A percentile compares a stretch with the other conserved stretches of the same genome.
Evolutionary conservation across 2,329 filamentous ascomycete genomes (phyloP).

Genomic region (Cryphonectria carpinicola): DNA sequence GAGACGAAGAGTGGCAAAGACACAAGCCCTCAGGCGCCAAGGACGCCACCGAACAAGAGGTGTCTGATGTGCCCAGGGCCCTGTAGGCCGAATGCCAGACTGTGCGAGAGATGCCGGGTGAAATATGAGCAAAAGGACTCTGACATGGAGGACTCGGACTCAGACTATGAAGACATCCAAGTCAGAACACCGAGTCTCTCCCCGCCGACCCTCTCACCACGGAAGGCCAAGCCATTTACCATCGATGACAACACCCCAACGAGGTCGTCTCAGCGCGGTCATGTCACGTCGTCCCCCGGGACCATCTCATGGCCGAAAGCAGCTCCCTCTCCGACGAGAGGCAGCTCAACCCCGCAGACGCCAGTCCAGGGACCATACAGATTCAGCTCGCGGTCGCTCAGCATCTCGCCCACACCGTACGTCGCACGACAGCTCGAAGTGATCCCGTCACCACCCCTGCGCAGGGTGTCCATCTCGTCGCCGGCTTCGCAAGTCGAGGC

Average conservation of each 20-base stretch:
- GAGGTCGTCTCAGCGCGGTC: neutral
- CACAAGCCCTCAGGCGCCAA: neutral
- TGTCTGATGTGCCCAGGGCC: slow-evolving; percentile 16
- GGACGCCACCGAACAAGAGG: neutral
- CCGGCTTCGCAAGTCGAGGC: slow-evolving; percentile 3
- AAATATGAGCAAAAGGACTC: slow-evolving; percentile 8
- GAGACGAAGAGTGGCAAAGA: neutral
- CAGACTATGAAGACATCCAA: slow-evolving; percentile 16
- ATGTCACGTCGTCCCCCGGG: neutral
- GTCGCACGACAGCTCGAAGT: slow-evolving; percentile 24
- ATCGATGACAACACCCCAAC: slow-evolving; percentile 1
- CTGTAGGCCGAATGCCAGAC: slow-evolving; percentile 3
- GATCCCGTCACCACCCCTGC: slow-evolving; percentile 9
- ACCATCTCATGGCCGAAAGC: neutral
- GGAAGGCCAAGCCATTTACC: neutral
- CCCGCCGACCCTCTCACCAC: neutral
- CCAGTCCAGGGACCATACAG: neutral
- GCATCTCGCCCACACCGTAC: slow-evolving; percentile 18
- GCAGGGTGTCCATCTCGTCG: slow-evolving; percentile 3
- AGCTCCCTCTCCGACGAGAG: neutral
- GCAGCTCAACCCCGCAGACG: neutral
- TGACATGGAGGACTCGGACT: slow-evolving; percentile 14
- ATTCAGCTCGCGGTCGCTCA: slow-evolving; percentile 13
- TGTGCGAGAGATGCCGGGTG: slow-evolving; percentile 13
- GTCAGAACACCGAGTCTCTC: neutral